Percentiles rank a stretch among this genome's conserved stretches.
phyloP scores from a whole-genome alignment of 139 green algal species.

The Closterium sp. region DNA sequence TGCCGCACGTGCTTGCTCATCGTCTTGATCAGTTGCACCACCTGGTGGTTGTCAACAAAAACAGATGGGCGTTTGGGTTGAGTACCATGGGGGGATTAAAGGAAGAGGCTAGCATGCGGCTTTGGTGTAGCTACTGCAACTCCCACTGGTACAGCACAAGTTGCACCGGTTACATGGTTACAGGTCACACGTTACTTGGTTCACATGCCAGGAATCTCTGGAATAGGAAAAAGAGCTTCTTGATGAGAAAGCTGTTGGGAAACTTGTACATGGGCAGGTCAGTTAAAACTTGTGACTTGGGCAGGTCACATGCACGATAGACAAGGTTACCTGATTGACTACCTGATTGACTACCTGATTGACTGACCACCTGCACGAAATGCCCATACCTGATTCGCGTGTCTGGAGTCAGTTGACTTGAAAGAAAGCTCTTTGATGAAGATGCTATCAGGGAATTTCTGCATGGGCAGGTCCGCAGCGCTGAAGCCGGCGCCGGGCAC shows the following conservation, averaged over 20 bases:
- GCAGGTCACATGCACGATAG: too few relatives aligned
- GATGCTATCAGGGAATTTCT: slow-evolving; percentile 66
- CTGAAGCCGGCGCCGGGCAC: slow-evolving; percentile 37
- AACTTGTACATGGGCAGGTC: slow-evolving; percentile 58
- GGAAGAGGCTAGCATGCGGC: too few relatives aligned
- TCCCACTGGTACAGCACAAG: too few relatives aligned
- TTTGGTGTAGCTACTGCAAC: too few relatives aligned
- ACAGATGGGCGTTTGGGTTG: too few relatives aligned
- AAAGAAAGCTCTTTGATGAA: slow-evolving; percentile 96
- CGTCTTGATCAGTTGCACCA: slow-evolving; percentile 64
- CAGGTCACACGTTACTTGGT: slow-evolving; percentile 43
- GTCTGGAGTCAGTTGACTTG: slow-evolving; percentile 68
- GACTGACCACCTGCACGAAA: too few relatives aligned
- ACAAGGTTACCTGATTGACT: too few relatives aligned
- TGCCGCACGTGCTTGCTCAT: slow-evolving; percentile 72
- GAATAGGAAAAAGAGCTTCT: slow-evolving; percentile 91
- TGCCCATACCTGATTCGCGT: slow-evolving; percentile 57
- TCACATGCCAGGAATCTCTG: slow-evolving; percentile 69
- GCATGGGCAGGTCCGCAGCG: slow-evolving; percentile 33
- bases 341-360: too few relatives aligned
- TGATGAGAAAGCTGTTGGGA: slow-evolving; percentile 79
- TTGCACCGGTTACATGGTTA: too few relatives aligned
- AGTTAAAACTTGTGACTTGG: too few relatives aligned
- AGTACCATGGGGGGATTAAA: too few relatives aligned
- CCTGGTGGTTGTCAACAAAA: too few relatives aligned